Percentiles rank a stretch among this genome's conserved stretches.
Evolutionary conservation across 2,329 filamentous ascomycete species (phyloP).

Genomic region (Cladosporium oxysporum): DNA sequence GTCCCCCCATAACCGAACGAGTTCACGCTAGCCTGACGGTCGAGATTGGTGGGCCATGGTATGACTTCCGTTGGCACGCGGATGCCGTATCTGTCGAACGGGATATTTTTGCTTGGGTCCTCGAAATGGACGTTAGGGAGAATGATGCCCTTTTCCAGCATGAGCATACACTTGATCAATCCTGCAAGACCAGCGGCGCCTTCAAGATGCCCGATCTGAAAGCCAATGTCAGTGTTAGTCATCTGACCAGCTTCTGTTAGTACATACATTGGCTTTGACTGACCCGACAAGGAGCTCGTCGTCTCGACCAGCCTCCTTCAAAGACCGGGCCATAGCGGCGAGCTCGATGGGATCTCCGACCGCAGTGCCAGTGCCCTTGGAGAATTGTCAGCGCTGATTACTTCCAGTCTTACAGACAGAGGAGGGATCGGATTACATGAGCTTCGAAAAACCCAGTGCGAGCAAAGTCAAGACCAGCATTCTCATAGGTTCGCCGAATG

Average conservation of each 20-base stretch:
- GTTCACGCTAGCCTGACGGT: slow-evolving; percentile 24
- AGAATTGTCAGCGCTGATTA: background rate
- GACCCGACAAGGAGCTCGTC: too few relatives aligned
- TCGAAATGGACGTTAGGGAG: slow-evolving; percentile 31
- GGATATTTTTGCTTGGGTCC: slow-evolving; percentile 25
- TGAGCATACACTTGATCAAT: slow-evolving; percentile 24
- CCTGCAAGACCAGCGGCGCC: slow-evolving; percentile 23
- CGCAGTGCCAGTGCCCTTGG: slow-evolving; percentile 31
- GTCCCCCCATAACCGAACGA: slow-evolving; percentile 33
- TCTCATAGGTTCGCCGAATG: background rate
- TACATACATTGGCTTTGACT: slow-evolving; percentile 15
- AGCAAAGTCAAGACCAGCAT: too few relatives aligned
- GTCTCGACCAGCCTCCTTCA: slow-evolving; percentile 21
- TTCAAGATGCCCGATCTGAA: slow-evolving; percentile 25
- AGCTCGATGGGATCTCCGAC: slow-evolving; percentile 33
- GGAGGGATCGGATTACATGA: too few relatives aligned
- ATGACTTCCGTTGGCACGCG: slow-evolving; percentile 23
- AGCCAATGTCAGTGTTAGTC: too few relatives aligned
- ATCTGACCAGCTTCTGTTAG: too few relatives aligned
- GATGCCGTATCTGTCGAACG: background rate
- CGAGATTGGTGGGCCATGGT: slow-evolving; percentile 33
- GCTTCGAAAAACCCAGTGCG: background rate
- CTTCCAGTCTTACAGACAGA: too few relatives aligned
- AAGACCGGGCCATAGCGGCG: slow-evolving; percentile 29
- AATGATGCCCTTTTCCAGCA: slow-evolving; percentile 30